Evolutionary conservation across 2,329 filamentous ascomycete genomes (phyloP), one percentile per base, ranked within the genome.

Genomic region (Hirsutella minnesotensis): DNA sequence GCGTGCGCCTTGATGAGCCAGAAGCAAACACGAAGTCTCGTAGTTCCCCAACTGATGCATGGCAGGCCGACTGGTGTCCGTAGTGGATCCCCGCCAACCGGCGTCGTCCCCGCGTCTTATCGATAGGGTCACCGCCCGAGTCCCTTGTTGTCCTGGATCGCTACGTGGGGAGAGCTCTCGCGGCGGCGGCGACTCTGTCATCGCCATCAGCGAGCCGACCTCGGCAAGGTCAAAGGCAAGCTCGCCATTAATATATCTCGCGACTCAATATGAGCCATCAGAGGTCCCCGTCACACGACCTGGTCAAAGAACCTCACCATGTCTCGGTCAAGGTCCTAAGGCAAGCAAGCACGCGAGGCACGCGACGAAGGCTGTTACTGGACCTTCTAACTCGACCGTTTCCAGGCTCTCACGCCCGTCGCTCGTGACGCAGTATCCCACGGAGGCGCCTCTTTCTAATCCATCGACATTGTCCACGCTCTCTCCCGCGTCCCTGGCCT

Each of bases 331-430:
- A 89, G 68, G 85, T 85, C 40, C 67, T 85, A 31, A 68, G 81
- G 81, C 81, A 66, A 50, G 59, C 45, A 27, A n/a, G n/a, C n/a
- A n/a, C n/a, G n/a, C n/a, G n/a, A n/a, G n/a, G n/a, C n/a, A n/a
- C n/a, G n/a, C n/a, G n/a, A n/a, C n/a, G n/a, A n/a, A n/a, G n/a
- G n/a, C n/a, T n/a, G n/a, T n/a, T n/a, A n/a, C n/a, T n/a, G n/a
- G n/a, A n/a, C n/a, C n/a, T n/a, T n/a, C 22, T 34, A 21, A 27
- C 13, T n/a, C 39, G 4, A 29, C 3, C 4, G n/a, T 19, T 24
- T 7, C 12, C 53, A 94, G 87, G 45, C 75, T 96, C 46, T 94
- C 89, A 1, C 81, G 86, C 13, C 88, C 86, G 1, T 83, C 83
- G 3, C 75, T 90, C 43, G 80, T 85, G 33, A 67, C 76, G 9